A percentile compares a stretch with the other conserved stretches of the same genome.
Evolutionary conservation across 306 rosid genomes (phyloP).

Genomic region (Pachyrhizus erosus): DNA sequence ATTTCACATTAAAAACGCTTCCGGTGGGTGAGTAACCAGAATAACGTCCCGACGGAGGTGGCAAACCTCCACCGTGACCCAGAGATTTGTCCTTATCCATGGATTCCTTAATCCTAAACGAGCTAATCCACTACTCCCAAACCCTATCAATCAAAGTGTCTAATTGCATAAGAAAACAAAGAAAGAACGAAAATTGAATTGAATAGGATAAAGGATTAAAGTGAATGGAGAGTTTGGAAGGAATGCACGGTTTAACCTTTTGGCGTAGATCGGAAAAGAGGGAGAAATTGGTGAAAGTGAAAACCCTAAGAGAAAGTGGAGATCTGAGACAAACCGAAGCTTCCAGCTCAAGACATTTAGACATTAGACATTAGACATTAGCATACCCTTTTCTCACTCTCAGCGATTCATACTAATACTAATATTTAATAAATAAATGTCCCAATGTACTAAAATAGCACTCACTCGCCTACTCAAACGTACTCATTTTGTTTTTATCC

Average conservation of each 20-base stretch:
- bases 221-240: too few relatives aligned
- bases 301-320: conserved; percentile 40
- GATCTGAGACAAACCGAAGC: conserved; percentile 44
- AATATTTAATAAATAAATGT: neutral
- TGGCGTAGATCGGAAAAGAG: conserved; percentile 1
- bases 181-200: neutral
- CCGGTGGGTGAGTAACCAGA: conserved; percentile 61
- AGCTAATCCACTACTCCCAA: conserved; percentile 42
- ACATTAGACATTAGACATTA: too few relatives aligned
- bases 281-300: neutral
- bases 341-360: conserved; percentile 39
- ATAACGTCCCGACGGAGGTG: conserved; percentile 77
- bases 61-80: conserved; percentile 71
- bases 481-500: too few relatives aligned
- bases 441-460: neutral
- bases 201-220: neutral
- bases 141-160: conserved; percentile 43
- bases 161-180: conserved; percentile 5
- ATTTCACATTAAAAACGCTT: conserved; percentile 64
- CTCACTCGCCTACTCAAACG: too few relatives aligned
- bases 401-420: neutral
- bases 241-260: neutral
- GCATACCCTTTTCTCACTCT: neutral
- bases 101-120: conserved; percentile 30
- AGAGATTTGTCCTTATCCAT: conserved; percentile 86